Percentiles rank a stretch among this genome's conserved stretches.
Conservation (phyloP, 371 early-diverging fungal genomes). For the Mortierella sp. region DNA sequence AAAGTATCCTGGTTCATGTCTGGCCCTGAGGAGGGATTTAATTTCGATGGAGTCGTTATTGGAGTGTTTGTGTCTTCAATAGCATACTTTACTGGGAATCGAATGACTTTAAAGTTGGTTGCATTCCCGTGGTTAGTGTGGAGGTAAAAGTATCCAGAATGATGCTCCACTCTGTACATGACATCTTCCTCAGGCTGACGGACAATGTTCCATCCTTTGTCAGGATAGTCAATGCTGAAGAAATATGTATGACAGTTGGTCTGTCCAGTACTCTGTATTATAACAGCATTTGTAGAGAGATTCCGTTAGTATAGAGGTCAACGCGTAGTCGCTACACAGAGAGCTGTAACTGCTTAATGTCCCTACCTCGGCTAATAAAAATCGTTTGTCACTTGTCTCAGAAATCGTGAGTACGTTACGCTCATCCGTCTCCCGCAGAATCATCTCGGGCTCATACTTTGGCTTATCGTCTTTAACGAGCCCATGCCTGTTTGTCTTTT, state of each 20-base stretch:
- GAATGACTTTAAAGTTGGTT: constrained; percentile 57
- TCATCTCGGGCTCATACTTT: constrained; percentile 36
- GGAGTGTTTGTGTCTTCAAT: background rate
- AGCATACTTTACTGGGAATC: constrained; percentile 21
- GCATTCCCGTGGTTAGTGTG: constrained; percentile 57
- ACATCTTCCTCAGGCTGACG: constrained; percentile 27
- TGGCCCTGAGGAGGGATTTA: background rate
- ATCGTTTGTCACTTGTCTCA: constrained; percentile 36
- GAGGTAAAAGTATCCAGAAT: constrained; percentile 58
- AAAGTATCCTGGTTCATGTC: background rate
- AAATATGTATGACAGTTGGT: constrained; percentile 30
- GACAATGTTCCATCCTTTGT: constrained; percentile 34
- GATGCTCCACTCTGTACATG: constrained; percentile 61
- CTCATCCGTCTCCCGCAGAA: constrained; percentile 62
- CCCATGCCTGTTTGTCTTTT: background rate
- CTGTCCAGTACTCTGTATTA: constrained; percentile 33
- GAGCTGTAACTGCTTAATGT: background rate
- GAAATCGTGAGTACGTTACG: constrained; percentile 46
- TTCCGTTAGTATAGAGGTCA: background rate
- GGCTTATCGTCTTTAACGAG: background rate
- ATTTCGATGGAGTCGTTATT: background rate
- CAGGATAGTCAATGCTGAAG: constrained; percentile 25
- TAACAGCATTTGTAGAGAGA: background rate
- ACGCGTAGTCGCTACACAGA: background rate
- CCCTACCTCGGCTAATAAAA: constrained; percentile 41